Conservation (phyloP, 2,329 filamentous ascomycete genomes). For the Mollisiaceae sp. region DNA sequence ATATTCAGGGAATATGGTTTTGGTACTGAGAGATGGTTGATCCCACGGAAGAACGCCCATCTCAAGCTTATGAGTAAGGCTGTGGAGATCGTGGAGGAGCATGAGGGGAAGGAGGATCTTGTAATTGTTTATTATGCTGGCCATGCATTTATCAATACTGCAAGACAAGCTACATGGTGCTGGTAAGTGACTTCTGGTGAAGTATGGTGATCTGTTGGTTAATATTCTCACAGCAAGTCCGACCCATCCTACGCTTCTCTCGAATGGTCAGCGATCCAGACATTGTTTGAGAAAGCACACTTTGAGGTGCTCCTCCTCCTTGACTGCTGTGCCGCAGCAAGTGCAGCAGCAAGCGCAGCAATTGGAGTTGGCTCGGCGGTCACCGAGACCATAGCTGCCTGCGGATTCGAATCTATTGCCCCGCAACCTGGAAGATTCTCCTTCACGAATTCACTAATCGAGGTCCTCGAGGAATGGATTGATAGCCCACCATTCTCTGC, state of each 20-base stretch:
- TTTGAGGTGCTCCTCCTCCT: slow-evolving; percentile 31
- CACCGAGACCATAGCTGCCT: slow-evolving; percentile 34
- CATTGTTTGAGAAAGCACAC: slow-evolving; percentile 31
- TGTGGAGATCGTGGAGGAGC: slow-evolving; percentile 31
- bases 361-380: slow-evolving; percentile 21
- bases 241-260: slow-evolving; percentile 27
- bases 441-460: slow-evolving; percentile 33
- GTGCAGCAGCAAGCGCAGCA: slow-evolving; percentile 29
- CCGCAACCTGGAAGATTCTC: slow-evolving; percentile 27
- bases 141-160: slow-evolving; percentile 32
- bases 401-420: slow-evolving; percentile 29
- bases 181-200: slow-evolving; percentile 5
- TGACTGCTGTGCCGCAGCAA: slow-evolving; percentile 32
- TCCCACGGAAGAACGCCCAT: slow-evolving; percentile 32
- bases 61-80: slow-evolving; percentile 35
- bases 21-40: slow-evolving; percentile 33
- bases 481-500: slow-evolving; percentile 30
- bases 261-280: slow-evolving; percentile 34
- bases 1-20: slow-evolving; percentile 35
- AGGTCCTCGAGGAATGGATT: slow-evolving; percentile 33
- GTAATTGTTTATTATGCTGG: slow-evolving; percentile 37
- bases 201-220: not conserved
- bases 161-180: slow-evolving; percentile 33
- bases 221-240: slow-evolving; percentile 10
- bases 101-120: slow-evolving; percentile 28